phyloP scores from a whole-genome alignment of 2,329 filamentous ascomycete species.

The Colletotrichum godetiae region DNA sequence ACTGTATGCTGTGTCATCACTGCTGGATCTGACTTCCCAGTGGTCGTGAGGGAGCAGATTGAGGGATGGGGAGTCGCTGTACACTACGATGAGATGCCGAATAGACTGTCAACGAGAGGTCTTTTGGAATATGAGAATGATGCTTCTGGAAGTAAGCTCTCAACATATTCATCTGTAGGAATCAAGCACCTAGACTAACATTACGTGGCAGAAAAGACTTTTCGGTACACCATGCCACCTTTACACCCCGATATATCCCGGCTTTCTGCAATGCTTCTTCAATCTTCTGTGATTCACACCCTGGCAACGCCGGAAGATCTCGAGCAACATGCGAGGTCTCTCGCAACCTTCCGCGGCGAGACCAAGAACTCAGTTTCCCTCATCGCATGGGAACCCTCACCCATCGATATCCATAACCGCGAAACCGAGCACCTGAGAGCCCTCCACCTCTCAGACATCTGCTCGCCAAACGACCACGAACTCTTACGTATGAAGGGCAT shows the following conservation, averaged over 20 bases:
- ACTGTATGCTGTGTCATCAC: constrained; percentile 9
- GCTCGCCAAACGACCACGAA: constrained; percentile 6
- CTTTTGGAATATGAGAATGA: constrained; percentile 11
- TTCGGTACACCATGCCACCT: neutral
- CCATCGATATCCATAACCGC: neutral
- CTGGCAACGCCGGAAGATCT: neutral
- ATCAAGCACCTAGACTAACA: neutral
- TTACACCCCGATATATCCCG: neutral
- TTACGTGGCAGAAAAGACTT: neutral
- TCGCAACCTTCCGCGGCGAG: neutral
- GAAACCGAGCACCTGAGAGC: neutral
- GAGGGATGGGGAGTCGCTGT: neutral
- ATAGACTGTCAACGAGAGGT: neutral
- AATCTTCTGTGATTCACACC: neutral
- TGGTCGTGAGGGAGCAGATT: neutral
- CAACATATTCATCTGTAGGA: neutral
- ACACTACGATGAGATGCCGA: neutral
- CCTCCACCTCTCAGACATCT: neutral
- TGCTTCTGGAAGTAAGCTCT: constrained; percentile 3
- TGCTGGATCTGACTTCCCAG: constrained; percentile 9
- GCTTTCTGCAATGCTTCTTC: neutral
- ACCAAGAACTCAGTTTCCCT: rapidly evolving
- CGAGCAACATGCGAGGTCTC: neutral
- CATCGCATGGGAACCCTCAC: constrained; percentile 22
- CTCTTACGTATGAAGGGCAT: neutral